Percentiles rank a stretch among this genome's conserved stretches.
phyloP scores from a whole-genome alignment of 257 asterid species.

The Leptodermis oblonga region DNA sequence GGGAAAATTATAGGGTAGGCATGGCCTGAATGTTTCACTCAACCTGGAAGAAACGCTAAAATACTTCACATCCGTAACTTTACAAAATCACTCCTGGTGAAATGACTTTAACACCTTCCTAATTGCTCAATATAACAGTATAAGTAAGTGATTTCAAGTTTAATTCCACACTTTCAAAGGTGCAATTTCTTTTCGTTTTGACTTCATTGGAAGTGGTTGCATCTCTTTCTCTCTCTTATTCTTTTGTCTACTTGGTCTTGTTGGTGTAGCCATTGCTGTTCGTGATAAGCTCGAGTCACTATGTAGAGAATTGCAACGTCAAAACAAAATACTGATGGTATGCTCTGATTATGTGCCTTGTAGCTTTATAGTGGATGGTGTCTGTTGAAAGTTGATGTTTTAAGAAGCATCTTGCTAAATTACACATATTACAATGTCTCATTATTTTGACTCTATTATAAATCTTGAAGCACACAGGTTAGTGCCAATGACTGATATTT shows the following conservation, averaged over 20 bases:
- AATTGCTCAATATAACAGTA: not conserved
- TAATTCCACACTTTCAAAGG: not conserved
- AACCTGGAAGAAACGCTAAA: not conserved
- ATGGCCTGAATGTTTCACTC: not conserved
- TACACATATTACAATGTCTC: not conserved
- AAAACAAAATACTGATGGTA: conserved; percentile 90
- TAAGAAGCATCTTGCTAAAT: not conserved
- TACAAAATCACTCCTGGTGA: not conserved
- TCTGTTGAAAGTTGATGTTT: not conserved
- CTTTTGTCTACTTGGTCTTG: conserved; percentile 22
- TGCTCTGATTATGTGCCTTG: conserved; percentile 11
- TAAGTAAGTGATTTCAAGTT: not conserved
- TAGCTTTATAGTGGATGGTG: conserved; percentile 9
- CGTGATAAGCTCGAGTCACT: conserved; percentile 92
- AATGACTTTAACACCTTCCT: not conserved
- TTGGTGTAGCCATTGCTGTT: conserved; percentile 79
- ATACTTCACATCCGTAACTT: not conserved
- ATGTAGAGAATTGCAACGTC: conserved; percentile 98
- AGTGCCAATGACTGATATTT: not conserved
- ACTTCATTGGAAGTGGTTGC: not conserved
- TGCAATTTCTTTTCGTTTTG: not conserved
- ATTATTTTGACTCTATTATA: not conserved
- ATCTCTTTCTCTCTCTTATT: conserved; percentile 2
- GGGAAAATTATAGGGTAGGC: not conserved
- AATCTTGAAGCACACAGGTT: not conserved